Conservation (phyloP, 2,329 filamentous ascomycete genomes). For the Penicillium paneum region DNA sequence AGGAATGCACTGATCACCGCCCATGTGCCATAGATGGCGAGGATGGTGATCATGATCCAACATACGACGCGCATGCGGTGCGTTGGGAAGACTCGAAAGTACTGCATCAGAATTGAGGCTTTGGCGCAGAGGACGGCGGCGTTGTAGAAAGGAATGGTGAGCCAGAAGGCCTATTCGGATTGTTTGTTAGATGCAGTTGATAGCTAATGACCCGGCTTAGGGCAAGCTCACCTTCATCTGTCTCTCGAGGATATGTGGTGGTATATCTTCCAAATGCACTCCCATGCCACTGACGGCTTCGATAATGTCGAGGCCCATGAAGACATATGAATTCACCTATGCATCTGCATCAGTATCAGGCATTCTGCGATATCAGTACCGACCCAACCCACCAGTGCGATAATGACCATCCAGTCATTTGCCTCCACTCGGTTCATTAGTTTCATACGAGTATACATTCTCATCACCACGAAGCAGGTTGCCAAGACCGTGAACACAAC, state of each 20-base stretch:
- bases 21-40: constrained; percentile 38
- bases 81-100: constrained; percentile 46
- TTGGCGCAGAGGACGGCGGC: constrained; percentile 43
- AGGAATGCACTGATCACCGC: constrained; percentile 36
- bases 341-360: background rate
- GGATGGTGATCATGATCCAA: constrained; percentile 36
- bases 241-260: constrained; percentile 25
- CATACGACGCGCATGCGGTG: constrained; percentile 35
- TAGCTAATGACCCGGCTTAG: background rate
- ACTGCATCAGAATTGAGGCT: constrained; percentile 50
- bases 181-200: background rate
- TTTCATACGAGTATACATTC: constrained; percentile 33
- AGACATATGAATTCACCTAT: constrained; percentile 33
- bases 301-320: constrained; percentile 36
- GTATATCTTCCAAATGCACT: constrained; percentile 33
- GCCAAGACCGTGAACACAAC: constrained; percentile 34
- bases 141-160: constrained; percentile 41
- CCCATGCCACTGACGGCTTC: constrained; percentile 38
- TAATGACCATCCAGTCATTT: constrained; percentile 39
- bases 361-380: background rate
- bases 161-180: constrained; percentile 33
- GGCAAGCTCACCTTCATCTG: constrained; percentile 33
- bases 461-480: constrained; percentile 28
- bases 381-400: constrained; percentile 29
- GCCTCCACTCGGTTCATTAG: constrained; percentile 34